phyloP scores from a whole-genome alignment of 176 grass and related monocot genomes.

The Musa itinerans region DNA sequence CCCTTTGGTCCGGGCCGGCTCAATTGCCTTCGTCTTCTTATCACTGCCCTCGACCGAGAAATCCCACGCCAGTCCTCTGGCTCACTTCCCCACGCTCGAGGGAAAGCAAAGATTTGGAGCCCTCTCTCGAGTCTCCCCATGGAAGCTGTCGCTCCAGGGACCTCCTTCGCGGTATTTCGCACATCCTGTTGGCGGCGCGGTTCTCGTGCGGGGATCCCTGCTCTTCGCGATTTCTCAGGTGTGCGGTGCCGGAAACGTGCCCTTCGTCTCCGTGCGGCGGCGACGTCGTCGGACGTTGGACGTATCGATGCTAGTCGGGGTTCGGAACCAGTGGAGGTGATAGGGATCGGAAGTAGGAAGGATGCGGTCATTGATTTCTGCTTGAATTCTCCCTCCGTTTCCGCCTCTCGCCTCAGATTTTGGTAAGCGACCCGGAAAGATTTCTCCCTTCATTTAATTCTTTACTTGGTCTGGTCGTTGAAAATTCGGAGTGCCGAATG shows the following conservation, averaged over 20 bases:
- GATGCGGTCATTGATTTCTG: constrained; percentile 85
- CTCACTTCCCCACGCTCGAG: neutral
- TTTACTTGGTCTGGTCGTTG: neutral
- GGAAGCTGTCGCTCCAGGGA: neutral
- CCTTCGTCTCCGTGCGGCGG: neutral
- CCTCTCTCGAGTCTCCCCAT: neutral
- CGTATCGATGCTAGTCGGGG: neutral
- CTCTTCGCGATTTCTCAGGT: neutral
- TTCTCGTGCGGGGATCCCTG: neutral
- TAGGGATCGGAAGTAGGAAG: constrained; percentile 81
- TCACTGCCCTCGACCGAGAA: neutral
- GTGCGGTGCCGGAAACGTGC: constrained; percentile 11
- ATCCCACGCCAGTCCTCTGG: neutral
- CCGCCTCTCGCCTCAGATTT: constrained; percentile 62
- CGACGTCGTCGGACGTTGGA: neutral
- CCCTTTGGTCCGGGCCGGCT: neutral
- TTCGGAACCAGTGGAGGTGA: constrained; percentile 68
- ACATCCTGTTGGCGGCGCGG: neutral
- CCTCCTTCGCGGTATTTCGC: neutral
- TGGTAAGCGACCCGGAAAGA: constrained; percentile 34
- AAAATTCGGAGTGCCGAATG: neutral
- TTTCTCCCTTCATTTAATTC: neutral
- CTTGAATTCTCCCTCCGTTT: constrained; percentile 50
- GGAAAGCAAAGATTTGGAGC: neutral
- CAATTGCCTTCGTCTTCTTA: neutral